A percentile compares a stretch with the other conserved stretches of the same genome.
phyloP scores from a whole-genome alignment of 768 basidiomycete species.

The Cytidiella melzeri region DNA sequence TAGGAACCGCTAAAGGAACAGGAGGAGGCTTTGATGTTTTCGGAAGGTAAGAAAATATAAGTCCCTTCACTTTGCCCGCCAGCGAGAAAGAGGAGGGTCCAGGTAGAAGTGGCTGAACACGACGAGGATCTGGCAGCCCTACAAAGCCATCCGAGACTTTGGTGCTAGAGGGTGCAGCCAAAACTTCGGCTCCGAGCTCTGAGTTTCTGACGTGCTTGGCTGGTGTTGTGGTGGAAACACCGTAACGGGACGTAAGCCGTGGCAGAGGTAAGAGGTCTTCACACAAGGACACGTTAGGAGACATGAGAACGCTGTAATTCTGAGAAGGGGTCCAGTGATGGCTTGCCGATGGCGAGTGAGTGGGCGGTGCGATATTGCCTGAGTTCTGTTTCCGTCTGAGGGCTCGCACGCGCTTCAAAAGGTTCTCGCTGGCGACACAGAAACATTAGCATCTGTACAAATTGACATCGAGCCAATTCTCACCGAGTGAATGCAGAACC shows the following conservation, averaged over 20 bases:
- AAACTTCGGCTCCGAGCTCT: conserved; percentile 19
- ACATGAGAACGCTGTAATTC: conserved; percentile 7
- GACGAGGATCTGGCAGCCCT: too few species aligned
- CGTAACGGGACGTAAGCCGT: too few species aligned
- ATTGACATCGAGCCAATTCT: conserved; percentile 17
- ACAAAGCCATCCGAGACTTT: too few species aligned
- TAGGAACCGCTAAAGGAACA: conserved; percentile 16
- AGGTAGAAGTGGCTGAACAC: too few species aligned
- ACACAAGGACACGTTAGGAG: conserved; percentile 8
- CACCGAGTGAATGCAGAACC: conserved; percentile 57
- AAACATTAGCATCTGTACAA: conserved; percentile 3
- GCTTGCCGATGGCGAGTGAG: conserved; percentile 23
- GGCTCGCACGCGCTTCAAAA: conserved; percentile 47
- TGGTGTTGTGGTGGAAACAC: too few species aligned
- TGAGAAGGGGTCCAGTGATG: conserved; percentile 44
- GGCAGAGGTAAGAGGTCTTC: conserved; percentile 9
- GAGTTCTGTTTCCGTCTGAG: conserved; percentile 54
- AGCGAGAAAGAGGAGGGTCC: conserved; percentile 29
- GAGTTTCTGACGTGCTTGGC: conserved; percentile 30
- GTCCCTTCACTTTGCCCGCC: conserved; percentile 48
- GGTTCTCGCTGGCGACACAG: conserved; percentile 42
- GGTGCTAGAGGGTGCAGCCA: too few species aligned
- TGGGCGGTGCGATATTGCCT: conserved; percentile 50
- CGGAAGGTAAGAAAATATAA: conserved; percentile 58
- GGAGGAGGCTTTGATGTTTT: conserved; percentile 32